A percentile compares a stretch with the other conserved stretches of the same genome.
Conservation (phyloP, 352 stramenopile genomes). For the Phytopythium litorale region DNA sequence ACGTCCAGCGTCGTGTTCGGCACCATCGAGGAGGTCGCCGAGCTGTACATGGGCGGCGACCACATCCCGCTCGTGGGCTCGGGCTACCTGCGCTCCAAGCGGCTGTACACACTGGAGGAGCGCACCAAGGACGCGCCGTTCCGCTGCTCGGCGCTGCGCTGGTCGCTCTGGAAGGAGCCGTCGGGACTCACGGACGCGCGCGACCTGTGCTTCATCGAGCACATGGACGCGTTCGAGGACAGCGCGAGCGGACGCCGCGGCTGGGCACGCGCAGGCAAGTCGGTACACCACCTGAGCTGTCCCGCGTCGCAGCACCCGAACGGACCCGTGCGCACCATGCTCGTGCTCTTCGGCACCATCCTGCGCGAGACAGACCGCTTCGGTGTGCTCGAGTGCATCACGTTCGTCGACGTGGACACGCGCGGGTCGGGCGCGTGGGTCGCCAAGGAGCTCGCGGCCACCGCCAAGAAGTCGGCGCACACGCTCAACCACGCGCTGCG, state of each 20-base stretch:
- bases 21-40: constrained; percentile 57
- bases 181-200: constrained; percentile 43
- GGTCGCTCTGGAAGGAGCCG: constrained; percentile 55
- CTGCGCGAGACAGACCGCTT: constrained; percentile 51
- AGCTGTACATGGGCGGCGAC: constrained; percentile 45
- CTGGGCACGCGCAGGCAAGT: constrained; percentile 65
- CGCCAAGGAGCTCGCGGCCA: constrained; percentile 36
- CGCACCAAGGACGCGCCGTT: constrained; percentile 37
- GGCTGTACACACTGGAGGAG: constrained; percentile 49
- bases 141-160: constrained; percentile 43
- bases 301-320: constrained; percentile 55
- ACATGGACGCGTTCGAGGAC: constrained; percentile 69
- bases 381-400: constrained; percentile 53
- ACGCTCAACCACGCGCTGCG: constrained; percentile 65
- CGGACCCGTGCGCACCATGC: constrained; percentile 43
- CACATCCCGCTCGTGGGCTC: constrained; percentile 45
- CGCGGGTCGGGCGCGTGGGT: constrained; percentile 42
- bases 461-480: constrained; percentile 41
- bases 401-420: constrained; percentile 51
- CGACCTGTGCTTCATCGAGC: constrained; percentile 58
- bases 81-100: constrained; percentile 32
- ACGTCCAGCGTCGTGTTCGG: constrained; percentile 46
- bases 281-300: constrained; percentile 56
- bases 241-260: constrained; percentile 44
- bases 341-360: constrained; percentile 56